Evolutionary conservation across 2,329 filamentous ascomycete species (phyloP).

Genomic region (Thielaviopsis euricoi): DNA sequence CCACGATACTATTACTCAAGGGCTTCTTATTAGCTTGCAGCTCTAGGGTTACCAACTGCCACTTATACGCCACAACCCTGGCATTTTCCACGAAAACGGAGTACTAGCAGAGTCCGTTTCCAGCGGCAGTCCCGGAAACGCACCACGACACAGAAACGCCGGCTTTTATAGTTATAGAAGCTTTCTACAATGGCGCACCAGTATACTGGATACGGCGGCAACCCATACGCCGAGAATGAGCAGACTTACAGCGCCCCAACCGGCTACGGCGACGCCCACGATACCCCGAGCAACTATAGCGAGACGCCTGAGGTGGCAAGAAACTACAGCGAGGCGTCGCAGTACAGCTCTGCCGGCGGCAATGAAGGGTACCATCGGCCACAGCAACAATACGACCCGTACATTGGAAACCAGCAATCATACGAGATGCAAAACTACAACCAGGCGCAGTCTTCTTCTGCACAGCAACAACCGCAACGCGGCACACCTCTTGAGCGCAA

Average conservation of each 20-base stretch:
- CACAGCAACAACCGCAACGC: constrained; percentile 16
- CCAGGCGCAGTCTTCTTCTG: constrained; percentile 14
- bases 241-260: not conserved
- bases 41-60: not conserved
- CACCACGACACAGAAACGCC: not conserved
- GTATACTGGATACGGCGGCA: constrained; percentile 44
- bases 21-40: not conserved
- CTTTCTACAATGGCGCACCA: constrained; percentile 16
- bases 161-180: not conserved
- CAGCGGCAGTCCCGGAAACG: not conserved
- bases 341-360: not conserved
- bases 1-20: not conserved
- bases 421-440: constrained; percentile 41
- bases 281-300: not conserved
- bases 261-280: constrained; percentile 28
- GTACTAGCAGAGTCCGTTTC: no score
- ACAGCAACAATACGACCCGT: constrained; percentile 14
- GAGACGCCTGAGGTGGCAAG: not conserved
- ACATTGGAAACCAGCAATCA: constrained; percentile 19
- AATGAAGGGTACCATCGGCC: constrained; percentile 13
- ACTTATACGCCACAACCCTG: not conserved
- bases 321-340: not conserved
- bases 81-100: not conserved
- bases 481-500: constrained; percentile 34
- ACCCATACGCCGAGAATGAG: constrained; percentile 40